Base-by-base conservation (phyloP, 1,139 yeast genomes). In the Yamadazyma pseudoaaseri region DNA sequence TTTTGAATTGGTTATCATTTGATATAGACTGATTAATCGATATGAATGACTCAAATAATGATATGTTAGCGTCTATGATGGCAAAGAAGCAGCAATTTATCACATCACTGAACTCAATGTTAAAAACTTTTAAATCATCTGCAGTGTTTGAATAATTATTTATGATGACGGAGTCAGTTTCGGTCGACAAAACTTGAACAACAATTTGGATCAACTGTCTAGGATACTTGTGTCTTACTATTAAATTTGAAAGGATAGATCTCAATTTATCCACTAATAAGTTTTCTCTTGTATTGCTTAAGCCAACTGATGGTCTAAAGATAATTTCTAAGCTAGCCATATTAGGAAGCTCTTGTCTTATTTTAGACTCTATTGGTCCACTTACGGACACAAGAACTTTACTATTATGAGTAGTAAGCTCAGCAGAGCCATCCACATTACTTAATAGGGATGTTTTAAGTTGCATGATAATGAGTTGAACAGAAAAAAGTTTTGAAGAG, bases 341-440 rank as follows among this genome's bases (percentile, higher is more conserved):
- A 16, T 85, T 82, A 6, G 97, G 96, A 26, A 82, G 60, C 55
- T 92, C 98, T 54, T 89, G 96, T 47, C 94, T 74, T 13, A 76
- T 60, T 56, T 83, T 84, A 8, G 90, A 86, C 51, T 90, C 97
- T 30, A 90, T 73, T 1, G 98, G 98, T 0, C 98, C 98, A 1
- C 90, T 75, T 1, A 90, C 90, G 0, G 96, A 79, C 27, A 83
- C 79, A 3, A 87, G 58, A 6, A 85, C 79, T 43, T 76, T 76
- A 1, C 86, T 78, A 15, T 54, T 58, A 6, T 70, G 74, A 15
- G 64, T 54, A 16, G 60, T 53, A 43, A 83, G 65, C 31, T 74
- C 75, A 0, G 94, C 81, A 2, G 95, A 86, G 2, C 97, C 97
- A 55, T 86, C 96, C 1, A 81, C 90, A 42, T 79, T 73, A 33